These are phyloP conservation scores for Emiliania huxleyi DNA, from an alignment of 78 protist genomes.

Conservation along the genomic window DNA sequence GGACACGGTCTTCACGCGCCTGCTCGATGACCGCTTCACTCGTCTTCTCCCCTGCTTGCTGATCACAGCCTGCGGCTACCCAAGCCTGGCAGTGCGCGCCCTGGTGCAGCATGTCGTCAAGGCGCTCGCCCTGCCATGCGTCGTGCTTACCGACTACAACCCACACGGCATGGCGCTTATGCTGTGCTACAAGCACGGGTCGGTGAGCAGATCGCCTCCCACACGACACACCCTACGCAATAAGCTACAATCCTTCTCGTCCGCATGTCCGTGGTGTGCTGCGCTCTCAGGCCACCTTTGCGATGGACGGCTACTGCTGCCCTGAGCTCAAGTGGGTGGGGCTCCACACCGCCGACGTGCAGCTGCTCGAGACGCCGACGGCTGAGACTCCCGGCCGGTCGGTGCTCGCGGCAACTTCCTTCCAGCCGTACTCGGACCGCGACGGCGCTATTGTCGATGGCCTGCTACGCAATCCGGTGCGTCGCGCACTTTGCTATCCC, in stretches of 20 bases:
- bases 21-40: neutral
- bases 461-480: neutral
- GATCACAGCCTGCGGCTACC: conserved; percentile 40
- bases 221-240: too few species aligned
- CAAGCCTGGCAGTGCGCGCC: neutral
- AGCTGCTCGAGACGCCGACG: neutral
- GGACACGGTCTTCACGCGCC: conserved; percentile 25
- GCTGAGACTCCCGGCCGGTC: neutral
- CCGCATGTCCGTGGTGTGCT: too few species aligned
- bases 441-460: neutral
- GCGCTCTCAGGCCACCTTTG: neutral
- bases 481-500: too few species aligned
- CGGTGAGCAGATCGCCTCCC: neutral
- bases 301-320: neutral
- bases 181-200: conserved; percentile 20
- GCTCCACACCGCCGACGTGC: neutral
- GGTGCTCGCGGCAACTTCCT: neutral
- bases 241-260: too few species aligned
- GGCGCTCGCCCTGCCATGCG: neutral
- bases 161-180: conserved; percentile 31
- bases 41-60: conserved; percentile 15
- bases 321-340: neutral
- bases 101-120: neutral
- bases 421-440: neutral
- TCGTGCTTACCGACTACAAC: conserved; percentile 35